Conservation (phyloP, 1,139 yeast genomes). For the Yamadazyma sp. region DNA sequence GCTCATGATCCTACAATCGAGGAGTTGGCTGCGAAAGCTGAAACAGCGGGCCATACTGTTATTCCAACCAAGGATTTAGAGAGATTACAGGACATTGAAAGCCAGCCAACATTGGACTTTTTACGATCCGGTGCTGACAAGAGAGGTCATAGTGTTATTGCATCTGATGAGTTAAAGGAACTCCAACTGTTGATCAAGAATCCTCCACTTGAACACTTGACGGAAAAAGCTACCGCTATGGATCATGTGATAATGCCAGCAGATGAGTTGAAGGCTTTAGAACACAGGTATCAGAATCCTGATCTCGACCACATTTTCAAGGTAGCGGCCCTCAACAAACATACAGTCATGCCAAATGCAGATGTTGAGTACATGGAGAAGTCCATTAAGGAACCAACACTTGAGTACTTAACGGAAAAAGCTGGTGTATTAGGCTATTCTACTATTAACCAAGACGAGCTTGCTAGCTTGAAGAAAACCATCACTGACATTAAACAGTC, state of each 20-base stretch:
- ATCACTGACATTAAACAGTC: conserved; percentile 14
- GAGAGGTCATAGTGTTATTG: conserved; percentile 6
- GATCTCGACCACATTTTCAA: conserved; percentile 17
- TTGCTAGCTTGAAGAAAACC: conserved; percentile 9
- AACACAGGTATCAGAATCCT: conserved; percentile 22
- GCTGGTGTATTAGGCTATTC: conserved; percentile 14
- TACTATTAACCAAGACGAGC: conserved; percentile 20
- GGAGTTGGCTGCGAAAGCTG: conserved; percentile 20
- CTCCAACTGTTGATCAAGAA: conserved; percentile 19
- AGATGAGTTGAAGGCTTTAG: conserved; percentile 13
- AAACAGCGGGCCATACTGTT: conserved; percentile 17
- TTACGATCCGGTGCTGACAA: conserved; percentile 14
- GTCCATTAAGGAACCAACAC: conserved; percentile 14
- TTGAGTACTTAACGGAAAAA: conserved; percentile 23
- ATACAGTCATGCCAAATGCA: conserved; percentile 17
- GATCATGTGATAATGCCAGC: conserved; percentile 11
- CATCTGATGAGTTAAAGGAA: conserved; percentile 3
- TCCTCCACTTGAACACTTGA: conserved; percentile 27
- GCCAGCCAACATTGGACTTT: conserved; percentile 24
- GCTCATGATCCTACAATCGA: conserved; percentile 38
- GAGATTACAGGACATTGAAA: conserved; percentile 13
- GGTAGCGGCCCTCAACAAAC: conserved; percentile 16
- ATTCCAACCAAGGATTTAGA: conserved; percentile 11
- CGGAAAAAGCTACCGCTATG: conserved; percentile 20
- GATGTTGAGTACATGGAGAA: conserved; percentile 9